Percentiles rank a stretch among this genome's conserved stretches.
These are phyloP conservation scores for Boletus reticulatus DNA, from an alignment of 768 basidiomycete genomes.

Conservation along the genomic window DNA sequence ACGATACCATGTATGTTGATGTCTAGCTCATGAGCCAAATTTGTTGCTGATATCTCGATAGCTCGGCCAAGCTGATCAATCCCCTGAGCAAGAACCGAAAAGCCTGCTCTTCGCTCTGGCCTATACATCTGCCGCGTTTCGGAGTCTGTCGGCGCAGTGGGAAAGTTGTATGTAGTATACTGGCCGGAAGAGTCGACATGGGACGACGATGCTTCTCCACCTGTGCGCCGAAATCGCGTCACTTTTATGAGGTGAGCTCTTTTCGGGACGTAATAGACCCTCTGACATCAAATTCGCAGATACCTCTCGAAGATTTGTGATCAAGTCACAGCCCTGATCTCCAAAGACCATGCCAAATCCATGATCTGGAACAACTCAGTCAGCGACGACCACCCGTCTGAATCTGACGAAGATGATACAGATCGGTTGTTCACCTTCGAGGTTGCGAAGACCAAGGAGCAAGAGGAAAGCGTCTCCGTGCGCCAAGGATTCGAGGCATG, in stretches of 20 bases:
- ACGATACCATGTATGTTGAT: slow-evolving; percentile 38
- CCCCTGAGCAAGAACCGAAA: not conserved
- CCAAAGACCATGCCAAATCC: slow-evolving; percentile 42
- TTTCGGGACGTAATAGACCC: not conserved
- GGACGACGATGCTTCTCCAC: slow-evolving; percentile 47
- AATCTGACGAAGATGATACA: slow-evolving; percentile 37
- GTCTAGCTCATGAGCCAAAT: not conserved
- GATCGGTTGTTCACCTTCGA: slow-evolving; percentile 56
- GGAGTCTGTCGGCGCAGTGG: not conserved
- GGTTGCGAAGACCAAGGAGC: slow-evolving; percentile 55
- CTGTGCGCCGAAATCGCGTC: slow-evolving; percentile 49
- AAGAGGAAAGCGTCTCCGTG: slow-evolving; percentile 48
- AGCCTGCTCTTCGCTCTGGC: slow-evolving; percentile 44
- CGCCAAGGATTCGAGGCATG: slow-evolving; percentile 47
- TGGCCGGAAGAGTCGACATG: slow-evolving; percentile 65
- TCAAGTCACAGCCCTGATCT: slow-evolving; percentile 49
- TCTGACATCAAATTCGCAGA: slow-evolving; percentile 26
- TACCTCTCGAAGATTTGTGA: slow-evolving; percentile 60
- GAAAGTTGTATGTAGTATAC: slow-evolving; percentile 48
- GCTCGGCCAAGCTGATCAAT: slow-evolving; percentile 11
- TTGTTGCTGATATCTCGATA: slow-evolving; percentile 2
- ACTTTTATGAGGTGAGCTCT: slow-evolving; percentile 56
- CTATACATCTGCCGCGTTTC: slow-evolving; percentile 42
- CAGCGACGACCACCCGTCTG: slow-evolving; percentile 22
- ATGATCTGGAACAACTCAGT: slow-evolving; percentile 43